phyloP scores from a whole-genome alignment of 1,284 basidiomycete species.

The Fomitopsis palustris region DNA sequence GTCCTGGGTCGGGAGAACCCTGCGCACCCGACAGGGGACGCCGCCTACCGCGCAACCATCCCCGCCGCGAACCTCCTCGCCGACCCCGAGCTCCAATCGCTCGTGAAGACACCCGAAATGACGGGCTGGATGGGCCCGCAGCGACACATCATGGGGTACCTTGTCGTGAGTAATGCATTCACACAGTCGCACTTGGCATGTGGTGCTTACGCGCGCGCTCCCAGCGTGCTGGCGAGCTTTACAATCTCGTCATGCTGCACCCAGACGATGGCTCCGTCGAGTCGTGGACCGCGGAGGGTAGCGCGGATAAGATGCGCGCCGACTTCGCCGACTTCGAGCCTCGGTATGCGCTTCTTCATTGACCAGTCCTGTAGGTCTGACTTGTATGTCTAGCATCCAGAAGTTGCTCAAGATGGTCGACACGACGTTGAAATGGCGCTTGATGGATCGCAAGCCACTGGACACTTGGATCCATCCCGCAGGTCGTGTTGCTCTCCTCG shows the following conservation, averaged over 20 bases:
- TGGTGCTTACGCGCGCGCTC: neutral
- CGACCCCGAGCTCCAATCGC: conserved; percentile 46
- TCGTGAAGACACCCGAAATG: conserved; percentile 40
- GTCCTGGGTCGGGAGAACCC: conserved; percentile 33
- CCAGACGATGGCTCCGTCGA: conserved; percentile 44
- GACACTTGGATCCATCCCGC: conserved; percentile 38
- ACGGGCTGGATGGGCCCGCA: conserved; percentile 42
- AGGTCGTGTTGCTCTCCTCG: conserved; percentile 36
- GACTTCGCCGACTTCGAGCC: conserved; percentile 45
- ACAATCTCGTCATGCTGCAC: conserved; percentile 41
- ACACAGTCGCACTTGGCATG: neutral
- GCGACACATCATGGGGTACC: conserved; percentile 42
- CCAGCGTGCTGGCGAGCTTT: conserved; percentile 37
- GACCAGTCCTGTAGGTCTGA: neutral
- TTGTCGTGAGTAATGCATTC: conserved; percentile 30
- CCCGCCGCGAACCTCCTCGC: conserved; percentile 41
- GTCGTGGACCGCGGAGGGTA: conserved; percentile 42
- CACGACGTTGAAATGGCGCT: conserved; percentile 42
- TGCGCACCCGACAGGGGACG: conserved; percentile 49
- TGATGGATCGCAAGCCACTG: conserved; percentile 41
- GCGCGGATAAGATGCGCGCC: conserved; percentile 40
- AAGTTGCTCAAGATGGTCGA: conserved; percentile 37
- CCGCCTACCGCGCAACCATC: conserved; percentile 46
- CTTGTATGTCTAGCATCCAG: conserved; percentile 24
- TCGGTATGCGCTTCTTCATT: conserved; percentile 24